Conservation (phyloP, 169 alveolate species). For the Hepatocystis sp. region DNA sequence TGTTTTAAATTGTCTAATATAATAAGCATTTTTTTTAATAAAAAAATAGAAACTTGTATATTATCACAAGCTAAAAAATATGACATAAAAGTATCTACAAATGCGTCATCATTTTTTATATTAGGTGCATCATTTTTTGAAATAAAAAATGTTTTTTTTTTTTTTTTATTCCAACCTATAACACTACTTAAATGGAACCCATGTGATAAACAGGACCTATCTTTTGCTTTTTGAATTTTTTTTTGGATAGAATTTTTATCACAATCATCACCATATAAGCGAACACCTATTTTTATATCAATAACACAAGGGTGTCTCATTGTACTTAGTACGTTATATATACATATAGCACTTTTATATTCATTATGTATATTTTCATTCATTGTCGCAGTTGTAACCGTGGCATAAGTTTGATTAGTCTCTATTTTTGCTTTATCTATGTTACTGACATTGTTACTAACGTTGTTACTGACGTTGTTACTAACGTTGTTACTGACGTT, state of each 20-base stretch:
- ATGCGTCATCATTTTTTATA: conserved; percentile 55
- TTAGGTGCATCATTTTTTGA: conserved; percentile 78
- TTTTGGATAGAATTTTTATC: conserved; percentile 71
- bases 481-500: too few relatives aligned
- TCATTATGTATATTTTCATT: too few relatives aligned
- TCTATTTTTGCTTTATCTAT: too few relatives aligned
- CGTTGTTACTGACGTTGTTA: too few relatives aligned
- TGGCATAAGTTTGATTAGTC: too few relatives aligned
- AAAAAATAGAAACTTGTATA: conserved; percentile 17
- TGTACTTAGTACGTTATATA: conserved; percentile 76
- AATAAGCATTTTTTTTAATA: conserved; percentile 69
- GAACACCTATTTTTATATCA: conserved; percentile 83
- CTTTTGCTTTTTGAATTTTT: conserved; percentile 79
- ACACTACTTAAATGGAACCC: conserved; percentile 84
- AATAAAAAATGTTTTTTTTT: conserved; percentile 61
- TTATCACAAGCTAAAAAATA: conserved; percentile 75
- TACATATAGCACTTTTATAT: conserved; percentile 75
- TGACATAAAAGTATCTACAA: conserved; percentile 72
- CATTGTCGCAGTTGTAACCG: too few relatives aligned
- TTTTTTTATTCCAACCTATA: conserved; percentile 78
- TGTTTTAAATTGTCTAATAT: conserved; percentile 56
- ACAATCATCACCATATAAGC: conserved; percentile 82
- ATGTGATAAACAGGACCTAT: conserved; percentile 77
- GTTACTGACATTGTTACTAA: too few relatives aligned
- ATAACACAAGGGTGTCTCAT: conserved; percentile 84